Evolutionary conservation across 176 grass and related monocot species (phyloP), one percentile per base, ranked within the genome.

Genomic region (Carex myosuroides): DNA sequence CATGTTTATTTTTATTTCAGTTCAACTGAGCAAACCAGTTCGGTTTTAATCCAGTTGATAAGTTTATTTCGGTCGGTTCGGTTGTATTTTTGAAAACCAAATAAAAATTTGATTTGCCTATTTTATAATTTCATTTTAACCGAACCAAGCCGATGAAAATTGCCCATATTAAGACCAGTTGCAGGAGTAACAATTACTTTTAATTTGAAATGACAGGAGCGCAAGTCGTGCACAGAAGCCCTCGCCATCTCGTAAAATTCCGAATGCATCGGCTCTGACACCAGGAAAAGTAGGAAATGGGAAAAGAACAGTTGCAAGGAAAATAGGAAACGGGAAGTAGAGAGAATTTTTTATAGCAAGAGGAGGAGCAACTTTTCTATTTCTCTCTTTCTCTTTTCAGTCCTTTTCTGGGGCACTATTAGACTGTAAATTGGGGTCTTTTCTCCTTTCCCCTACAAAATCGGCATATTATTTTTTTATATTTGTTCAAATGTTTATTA

Each of bases 191-290:
- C 39, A 60, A 17, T 52, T 59, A 58, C 8, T 22, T 85, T 29
- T 6, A 84, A 83, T 84, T 92, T 66, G 81, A 81, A 85, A 59
- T 81, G 85, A 21, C 41, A 94, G 92, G 85, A 88, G 76, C 78
- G 53, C 73, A 84, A 92, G 81, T 79, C 79, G n/a, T 16, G 12
- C 86, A 71, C 65, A 79, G 53, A 94, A 90, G 61, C 91, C 90
- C 62, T 86, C 87, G 33, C 29, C 85, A 0, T 81, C 81, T 65
- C 85, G 90, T 79, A 94, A 82, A 92, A 92, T 63, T 32, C 41
- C 85, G 60, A 85, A 72, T 75, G 64, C 17, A 12, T 29, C 22
- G 1, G 60, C 66, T 2, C 70, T 88, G 84, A 92, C 88, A 81
- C 92, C 88, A 60, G 77, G 79, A 70, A 92, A 56, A 48, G 1